These are phyloP conservation scores for Kazachstania africana DNA, from an alignment of 805 yeast genomes.

Conservation along the genomic window DNA sequence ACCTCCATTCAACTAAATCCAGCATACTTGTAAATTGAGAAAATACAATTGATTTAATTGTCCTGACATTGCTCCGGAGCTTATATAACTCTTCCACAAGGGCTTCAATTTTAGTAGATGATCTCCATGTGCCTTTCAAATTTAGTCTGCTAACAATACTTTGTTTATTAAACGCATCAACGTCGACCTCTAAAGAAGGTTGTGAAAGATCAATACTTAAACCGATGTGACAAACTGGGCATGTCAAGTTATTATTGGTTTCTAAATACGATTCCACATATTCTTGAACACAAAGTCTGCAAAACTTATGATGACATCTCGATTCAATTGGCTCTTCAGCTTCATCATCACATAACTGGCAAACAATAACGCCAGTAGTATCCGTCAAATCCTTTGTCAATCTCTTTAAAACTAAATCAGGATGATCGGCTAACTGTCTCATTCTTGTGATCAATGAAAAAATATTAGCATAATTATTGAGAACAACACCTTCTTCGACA, in stretches of 20 bases:
- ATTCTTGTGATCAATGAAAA: conserved; percentile 91
- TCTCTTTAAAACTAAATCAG: conserved; percentile 80
- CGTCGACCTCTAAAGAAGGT: conserved; percentile 63
- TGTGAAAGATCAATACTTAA: conserved; percentile 81
- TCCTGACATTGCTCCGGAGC: conserved; percentile 72
- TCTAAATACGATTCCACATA: conserved; percentile 70
- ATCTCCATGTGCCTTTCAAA: conserved; percentile 81
- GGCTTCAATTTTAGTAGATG: conserved; percentile 95
- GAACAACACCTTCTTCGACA: conserved; percentile 92
- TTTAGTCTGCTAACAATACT: conserved; percentile 80
- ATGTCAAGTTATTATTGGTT: conserved; percentile 44
- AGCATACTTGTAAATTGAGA: conserved; percentile 96
- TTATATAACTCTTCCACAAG: conserved; percentile 85
- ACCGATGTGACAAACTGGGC: conserved; percentile 95
- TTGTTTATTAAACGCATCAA: conserved; percentile 39
- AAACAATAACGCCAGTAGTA: conserved; percentile 45
- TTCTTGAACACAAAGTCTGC: conserved; percentile 85
- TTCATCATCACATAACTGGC: conserved; percentile 93
- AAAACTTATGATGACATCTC: conserved; percentile 86
- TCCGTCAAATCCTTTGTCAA: conserved; percentile 32
- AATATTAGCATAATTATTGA: conserved; percentile 93
- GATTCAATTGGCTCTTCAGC: conserved; percentile 96
- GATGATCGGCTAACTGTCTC: conserved; percentile 98
- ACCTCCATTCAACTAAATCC: conserved; percentile 91
- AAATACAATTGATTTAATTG: conserved; percentile 91